Percentiles rank a stretch among this genome's conserved stretches.
Evolutionary conservation across 1,284 basidiomycete species (phyloP).

Genomic region (Pseudozyma sp.): DNA sequence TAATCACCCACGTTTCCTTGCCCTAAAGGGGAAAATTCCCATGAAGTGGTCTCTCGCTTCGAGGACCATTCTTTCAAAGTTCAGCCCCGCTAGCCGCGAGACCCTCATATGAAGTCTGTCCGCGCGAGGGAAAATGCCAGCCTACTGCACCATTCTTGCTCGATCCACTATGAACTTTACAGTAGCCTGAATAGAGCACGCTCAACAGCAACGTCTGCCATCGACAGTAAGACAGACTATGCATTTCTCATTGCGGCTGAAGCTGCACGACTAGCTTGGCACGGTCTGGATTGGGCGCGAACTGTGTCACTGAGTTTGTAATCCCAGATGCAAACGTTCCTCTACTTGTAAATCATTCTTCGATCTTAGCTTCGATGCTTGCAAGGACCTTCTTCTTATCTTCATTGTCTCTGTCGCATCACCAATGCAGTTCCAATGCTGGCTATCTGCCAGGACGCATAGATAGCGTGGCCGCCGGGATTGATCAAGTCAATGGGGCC

Average conservation of each 20-base stretch:
- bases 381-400: neutral
- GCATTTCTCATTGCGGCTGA: no score
- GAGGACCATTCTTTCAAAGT: neutral
- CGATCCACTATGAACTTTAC: no score
- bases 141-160: neutral
- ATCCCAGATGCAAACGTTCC: neutral
- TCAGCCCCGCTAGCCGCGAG: constrained; percentile 32
- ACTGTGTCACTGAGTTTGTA: constrained; percentile 21
- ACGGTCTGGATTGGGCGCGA: constrained; percentile 14
- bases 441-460: no score
- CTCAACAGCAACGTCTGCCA: neutral
- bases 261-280: neutral
- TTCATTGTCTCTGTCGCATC: neutral
- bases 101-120: neutral
- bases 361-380: no score
- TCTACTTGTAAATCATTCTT: neutral
- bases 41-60: constrained; percentile 18
- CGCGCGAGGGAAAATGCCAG: no score
- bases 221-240: neutral
- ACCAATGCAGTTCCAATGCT: no score
- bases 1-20: no score
- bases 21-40: constrained; percentile 6
- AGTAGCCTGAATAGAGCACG: no score
- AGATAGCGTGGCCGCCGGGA: no score
- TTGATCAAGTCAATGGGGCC: no score